These are phyloP conservation scores for Botrytis fragariae DNA, from an alignment of 2,329 filamentous ascomycete genomes.

Conservation along the genomic window DNA sequence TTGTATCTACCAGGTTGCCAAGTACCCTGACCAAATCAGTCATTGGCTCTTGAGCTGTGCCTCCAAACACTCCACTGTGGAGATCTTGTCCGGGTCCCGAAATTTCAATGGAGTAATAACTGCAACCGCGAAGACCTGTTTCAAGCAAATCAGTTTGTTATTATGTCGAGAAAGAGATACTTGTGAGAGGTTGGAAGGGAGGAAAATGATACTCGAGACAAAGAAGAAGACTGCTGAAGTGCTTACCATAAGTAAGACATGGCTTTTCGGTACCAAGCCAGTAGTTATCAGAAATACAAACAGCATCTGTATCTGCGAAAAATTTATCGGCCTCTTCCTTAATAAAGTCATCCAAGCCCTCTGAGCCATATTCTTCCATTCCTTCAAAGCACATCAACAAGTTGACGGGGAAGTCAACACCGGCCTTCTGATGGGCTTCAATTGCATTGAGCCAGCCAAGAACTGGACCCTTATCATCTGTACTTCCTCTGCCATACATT, in stretches of 20 bases:
- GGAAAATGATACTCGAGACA: neutral
- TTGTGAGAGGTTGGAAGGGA: neutral
- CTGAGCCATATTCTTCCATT: conserved; percentile 98
- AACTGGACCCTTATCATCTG: conserved; percentile 97
- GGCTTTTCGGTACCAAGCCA: conserved; percentile 99
- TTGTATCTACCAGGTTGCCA: conserved; percentile 77
- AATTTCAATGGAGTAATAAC: conserved; percentile 93
- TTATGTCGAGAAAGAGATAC: neutral
- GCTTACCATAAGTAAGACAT: conserved; percentile 78
- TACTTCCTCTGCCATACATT: conserved; percentile 95
- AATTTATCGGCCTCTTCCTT: conserved; percentile 85
- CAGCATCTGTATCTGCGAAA: conserved; percentile 92
- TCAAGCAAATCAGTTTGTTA: neutral
- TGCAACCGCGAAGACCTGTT: conserved; percentile 79
- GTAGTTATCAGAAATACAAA: conserved; percentile 99
- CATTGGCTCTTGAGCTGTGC: conserved; percentile 97
- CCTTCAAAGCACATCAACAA: conserved; percentile 99
- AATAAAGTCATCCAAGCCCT: conserved; percentile 94
- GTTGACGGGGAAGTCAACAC: conserved; percentile 94
- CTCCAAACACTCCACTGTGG: conserved; percentile 95
- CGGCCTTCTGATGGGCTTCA: conserved; percentile 93
- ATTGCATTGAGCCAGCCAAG: conserved; percentile 98
- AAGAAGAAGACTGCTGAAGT: neutral
- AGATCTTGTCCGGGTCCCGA: conserved; percentile 90
- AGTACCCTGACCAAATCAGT: conserved; percentile 86